A percentile compares a stretch with the other conserved stretches of the same genome.
These are phyloP conservation scores for Xylariaceae sp. DNA, from an alignment of 2,329 filamentous ascomycete species.

Conservation along the genomic window DNA sequence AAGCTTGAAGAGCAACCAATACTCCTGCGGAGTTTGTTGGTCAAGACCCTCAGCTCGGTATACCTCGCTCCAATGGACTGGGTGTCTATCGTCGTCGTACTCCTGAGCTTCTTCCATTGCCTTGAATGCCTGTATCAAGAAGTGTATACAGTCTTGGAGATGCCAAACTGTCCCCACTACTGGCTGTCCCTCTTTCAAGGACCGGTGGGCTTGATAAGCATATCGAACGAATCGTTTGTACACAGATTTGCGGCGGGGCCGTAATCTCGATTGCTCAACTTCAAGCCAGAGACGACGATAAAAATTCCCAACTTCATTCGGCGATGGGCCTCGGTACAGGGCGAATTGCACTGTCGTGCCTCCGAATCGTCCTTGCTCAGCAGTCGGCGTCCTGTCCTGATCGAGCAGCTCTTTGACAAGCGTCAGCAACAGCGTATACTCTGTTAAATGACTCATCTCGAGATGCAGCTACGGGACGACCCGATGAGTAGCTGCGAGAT, in stretches of 20 bases:
- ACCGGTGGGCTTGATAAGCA: constrained; percentile 16
- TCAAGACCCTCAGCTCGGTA: constrained; percentile 6
- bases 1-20: constrained; percentile 24
- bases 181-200: constrained; percentile 6
- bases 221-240: constrained; percentile 14
- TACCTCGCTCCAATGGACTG: constrained; percentile 22
- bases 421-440: constrained; percentile 6
- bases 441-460: constrained; percentile 13
- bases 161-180: constrained; percentile 9
- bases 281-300: constrained; percentile 11
- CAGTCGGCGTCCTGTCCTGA: constrained; percentile 8
- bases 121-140: constrained; percentile 17
- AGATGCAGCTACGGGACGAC: too few species aligned
- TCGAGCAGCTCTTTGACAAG: constrained; percentile 14
- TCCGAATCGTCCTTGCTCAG: constrained; percentile 7
- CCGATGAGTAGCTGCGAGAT: too few species aligned
- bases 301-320: constrained; percentile 11
- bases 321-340: constrained; percentile 10
- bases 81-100: constrained; percentile 18
- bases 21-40: constrained; percentile 10
- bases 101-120: constrained; percentile 16
- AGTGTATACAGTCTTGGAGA: constrained; percentile 12
- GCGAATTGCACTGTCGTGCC: constrained; percentile 10
- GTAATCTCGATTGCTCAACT: constrained; percentile 16
- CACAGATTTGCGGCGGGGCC: constrained; percentile 11